Evolutionary conservation across 257 asterid species (phyloP).

Genomic region (Solanum pimpinellifolium): DNA sequence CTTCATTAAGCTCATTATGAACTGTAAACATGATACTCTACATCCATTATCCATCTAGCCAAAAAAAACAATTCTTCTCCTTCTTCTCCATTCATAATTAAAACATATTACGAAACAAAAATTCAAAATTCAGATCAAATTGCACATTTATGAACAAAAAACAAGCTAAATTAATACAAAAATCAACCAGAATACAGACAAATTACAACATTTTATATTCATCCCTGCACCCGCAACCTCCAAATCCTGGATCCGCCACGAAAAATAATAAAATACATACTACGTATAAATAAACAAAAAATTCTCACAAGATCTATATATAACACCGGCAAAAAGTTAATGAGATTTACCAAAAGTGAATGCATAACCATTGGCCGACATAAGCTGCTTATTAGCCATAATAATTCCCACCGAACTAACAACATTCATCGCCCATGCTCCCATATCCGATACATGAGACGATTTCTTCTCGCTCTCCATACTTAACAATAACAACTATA

Average conservation of each 20-base stretch:
- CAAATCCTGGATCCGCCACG: neutral
- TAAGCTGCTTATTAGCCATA: slow-evolving; percentile 93
- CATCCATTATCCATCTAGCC: neutral
- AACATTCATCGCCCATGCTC: slow-evolving; percentile 98
- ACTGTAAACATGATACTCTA: neutral
- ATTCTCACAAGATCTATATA: neutral
- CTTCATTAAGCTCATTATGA: neutral
- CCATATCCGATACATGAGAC: slow-evolving; percentile 66
- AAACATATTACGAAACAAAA: neutral
- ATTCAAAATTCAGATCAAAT: neutral
- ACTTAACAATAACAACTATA: neutral
- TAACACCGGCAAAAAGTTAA: neutral
- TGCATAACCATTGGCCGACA: slow-evolving; percentile 70
- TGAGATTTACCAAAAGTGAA: slow-evolving; percentile 59
- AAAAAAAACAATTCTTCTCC: neutral
- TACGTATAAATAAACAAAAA: neutral
- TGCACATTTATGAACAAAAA: neutral
- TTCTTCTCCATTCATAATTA: neutral
- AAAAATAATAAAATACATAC: neutral
- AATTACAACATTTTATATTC: neutral
- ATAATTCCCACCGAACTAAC: slow-evolving; percentile 92
- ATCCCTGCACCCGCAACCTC: neutral
- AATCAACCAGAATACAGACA: neutral
- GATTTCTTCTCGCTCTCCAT: slow-evolving; percentile 83
- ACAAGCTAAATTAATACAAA: neutral